Percentiles rank a stretch among this genome's conserved stretches.
These are phyloP conservation scores for Ascochyta viciae-villosae DNA, from an alignment of 2,329 filamentous ascomycete species.

Conservation along the genomic window DNA sequence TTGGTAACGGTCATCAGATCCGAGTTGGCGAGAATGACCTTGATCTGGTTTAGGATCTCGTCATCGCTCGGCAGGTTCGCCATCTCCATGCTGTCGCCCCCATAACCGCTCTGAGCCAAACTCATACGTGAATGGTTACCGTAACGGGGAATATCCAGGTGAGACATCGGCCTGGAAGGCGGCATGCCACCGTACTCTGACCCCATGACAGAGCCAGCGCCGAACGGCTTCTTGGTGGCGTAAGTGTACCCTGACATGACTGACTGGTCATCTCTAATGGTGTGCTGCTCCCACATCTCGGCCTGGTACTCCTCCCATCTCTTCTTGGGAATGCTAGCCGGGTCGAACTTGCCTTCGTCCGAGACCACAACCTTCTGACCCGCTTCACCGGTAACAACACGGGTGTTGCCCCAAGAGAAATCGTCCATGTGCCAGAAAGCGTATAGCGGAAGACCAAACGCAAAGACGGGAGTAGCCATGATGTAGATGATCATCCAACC, in stretches of 20 bases:
- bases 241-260: conserved; percentile 95
- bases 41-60: conserved; percentile 88
- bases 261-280: conserved; percentile 79
- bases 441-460: conserved; percentile 87
- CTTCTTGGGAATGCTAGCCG: conserved; percentile 90
- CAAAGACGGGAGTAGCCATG: conserved; percentile 88
- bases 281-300: conserved; percentile 96
- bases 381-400: conserved; percentile 92
- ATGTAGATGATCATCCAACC: conserved; percentile 99
- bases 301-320: conserved; percentile 99
- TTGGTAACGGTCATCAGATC: conserved; percentile 99
- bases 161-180: conserved; percentile 64
- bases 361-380: conserved; percentile 92
- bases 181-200: conserved; percentile 68
- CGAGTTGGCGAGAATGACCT: conserved; percentile 87
- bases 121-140: conserved; percentile 49
- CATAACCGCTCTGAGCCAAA: conserved; percentile 67
- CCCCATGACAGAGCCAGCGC: conserved; percentile 53
- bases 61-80: conserved; percentile 85
- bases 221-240: conserved; percentile 76
- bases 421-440: conserved; percentile 99
- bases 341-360: conserved; percentile 98
- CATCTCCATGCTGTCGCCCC: conserved; percentile 68
- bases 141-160: conserved; percentile 64
- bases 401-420: conserved; percentile 99